Percentiles rank a stretch among this genome's conserved stretches.
These are phyloP conservation scores for Botrytis tulipae DNA, from an alignment of 2,329 filamentous ascomycete genomes.

Conservation along the genomic window DNA sequence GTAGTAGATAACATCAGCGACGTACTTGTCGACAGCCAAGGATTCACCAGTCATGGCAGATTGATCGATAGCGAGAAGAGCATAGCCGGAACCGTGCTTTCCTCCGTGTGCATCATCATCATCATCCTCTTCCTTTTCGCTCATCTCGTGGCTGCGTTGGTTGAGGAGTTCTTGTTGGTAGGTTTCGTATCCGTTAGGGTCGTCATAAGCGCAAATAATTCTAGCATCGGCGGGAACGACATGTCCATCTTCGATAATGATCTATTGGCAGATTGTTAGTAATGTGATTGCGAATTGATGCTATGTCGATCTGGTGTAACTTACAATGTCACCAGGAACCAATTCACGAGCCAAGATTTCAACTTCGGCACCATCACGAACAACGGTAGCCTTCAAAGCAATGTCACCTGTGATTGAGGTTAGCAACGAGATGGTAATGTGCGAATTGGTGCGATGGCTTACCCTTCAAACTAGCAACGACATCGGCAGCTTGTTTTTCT, in stretches of 20 bases:
- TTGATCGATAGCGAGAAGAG: constrained; percentile 71
- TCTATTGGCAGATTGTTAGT: constrained; percentile 41
- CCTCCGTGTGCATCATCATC: constrained; percentile 52
- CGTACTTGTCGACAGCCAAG: constrained; percentile 75
- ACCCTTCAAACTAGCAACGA: constrained; percentile 66
- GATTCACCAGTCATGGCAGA: constrained; percentile 81
- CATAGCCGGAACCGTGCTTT: constrained; percentile 57
- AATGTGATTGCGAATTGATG: background rate
- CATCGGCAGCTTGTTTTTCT: constrained; percentile 77
- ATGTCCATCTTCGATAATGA: constrained; percentile 69
- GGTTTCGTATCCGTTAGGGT: constrained; percentile 63
- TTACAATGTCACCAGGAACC: constrained; percentile 72
- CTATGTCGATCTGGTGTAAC: constrained; percentile 34
- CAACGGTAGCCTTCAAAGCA: constrained; percentile 67
- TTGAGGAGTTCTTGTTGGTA: constrained; percentile 64
- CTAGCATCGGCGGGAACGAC: constrained; percentile 68
- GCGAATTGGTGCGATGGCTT: background rate
- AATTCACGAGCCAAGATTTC: constrained; percentile 72
- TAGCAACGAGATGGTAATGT: background rate
- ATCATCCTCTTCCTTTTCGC: constrained; percentile 54
- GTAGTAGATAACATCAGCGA: constrained; percentile 74
- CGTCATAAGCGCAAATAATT: constrained; percentile 70
- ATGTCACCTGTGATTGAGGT: constrained; percentile 57
- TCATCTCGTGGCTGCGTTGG: constrained; percentile 58
- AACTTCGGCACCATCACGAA: constrained; percentile 65